Evolutionary conservation across 345 rosid species (phyloP).

Genomic region (Citrus trifoliata): DNA sequence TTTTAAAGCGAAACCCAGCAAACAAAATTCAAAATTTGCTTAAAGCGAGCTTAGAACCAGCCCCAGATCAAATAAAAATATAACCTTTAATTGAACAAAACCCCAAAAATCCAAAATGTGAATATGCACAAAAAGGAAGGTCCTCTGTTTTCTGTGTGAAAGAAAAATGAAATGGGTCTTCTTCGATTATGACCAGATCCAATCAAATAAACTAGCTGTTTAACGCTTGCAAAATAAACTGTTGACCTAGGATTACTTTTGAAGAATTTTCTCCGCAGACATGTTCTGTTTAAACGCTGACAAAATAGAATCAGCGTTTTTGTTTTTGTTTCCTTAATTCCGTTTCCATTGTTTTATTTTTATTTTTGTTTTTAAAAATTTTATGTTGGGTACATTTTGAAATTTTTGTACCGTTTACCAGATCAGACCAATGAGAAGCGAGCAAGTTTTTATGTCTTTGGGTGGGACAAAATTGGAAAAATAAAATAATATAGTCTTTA

Average conservation of each 20-base stretch:
- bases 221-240: not conserved
- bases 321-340: not conserved
- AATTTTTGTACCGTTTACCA: not conserved
- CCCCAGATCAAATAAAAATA: not conserved
- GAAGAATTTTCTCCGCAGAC: not conserved
- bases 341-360: not conserved
- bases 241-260: constrained; percentile 24
- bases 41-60: constrained; percentile 1
- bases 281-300: constrained; percentile 15
- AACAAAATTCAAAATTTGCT: not conserved
- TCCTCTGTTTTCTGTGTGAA: not conserved
- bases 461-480: not conserved
- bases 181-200: constrained; percentile 27
- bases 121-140: not conserved
- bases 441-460: not conserved
- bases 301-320: not conserved
- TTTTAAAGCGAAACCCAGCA: not conserved
- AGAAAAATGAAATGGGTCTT: constrained; percentile 11
- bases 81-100: not conserved
- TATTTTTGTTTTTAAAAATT: not conserved
- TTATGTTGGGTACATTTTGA: not conserved
- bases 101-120: not conserved
- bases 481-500: not conserved
- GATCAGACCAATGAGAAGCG: not conserved
- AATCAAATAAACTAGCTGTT: constrained; percentile 17